These are phyloP conservation scores for Tricholoma bakamatsutake DNA, from an alignment of 768 basidiomycete species.

Conservation along the genomic window DNA sequence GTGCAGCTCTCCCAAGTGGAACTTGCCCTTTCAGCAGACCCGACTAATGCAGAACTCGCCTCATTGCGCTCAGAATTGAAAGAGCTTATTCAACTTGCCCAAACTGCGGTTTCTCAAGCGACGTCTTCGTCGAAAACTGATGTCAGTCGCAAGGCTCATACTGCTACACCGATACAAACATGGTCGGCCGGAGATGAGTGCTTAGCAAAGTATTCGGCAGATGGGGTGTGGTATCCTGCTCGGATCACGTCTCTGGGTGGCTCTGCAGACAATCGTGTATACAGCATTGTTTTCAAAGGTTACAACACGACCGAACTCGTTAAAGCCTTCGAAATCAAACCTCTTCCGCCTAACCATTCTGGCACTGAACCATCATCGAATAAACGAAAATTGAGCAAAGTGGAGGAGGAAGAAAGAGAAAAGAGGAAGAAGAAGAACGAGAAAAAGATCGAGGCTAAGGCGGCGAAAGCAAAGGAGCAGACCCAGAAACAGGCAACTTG, in stretches of 20 bases:
- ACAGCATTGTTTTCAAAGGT: constrained; percentile 86
- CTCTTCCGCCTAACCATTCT: constrained; percentile 55
- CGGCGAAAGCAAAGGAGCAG: constrained; percentile 87
- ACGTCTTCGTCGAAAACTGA: constrained; percentile 58
- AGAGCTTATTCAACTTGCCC: constrained; percentile 78
- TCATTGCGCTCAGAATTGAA: constrained; percentile 72
- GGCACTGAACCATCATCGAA: constrained; percentile 37
- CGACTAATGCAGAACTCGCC: constrained; percentile 64
- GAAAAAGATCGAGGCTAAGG: constrained; percentile 81
- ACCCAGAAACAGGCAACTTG: constrained; percentile 76
- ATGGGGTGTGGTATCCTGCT: constrained; percentile 85
- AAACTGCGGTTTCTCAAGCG: constrained; percentile 62
- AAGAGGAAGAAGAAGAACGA: constrained; percentile 93
- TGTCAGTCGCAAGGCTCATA: constrained; percentile 46
- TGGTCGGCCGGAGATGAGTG: constrained; percentile 84
- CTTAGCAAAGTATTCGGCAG: constrained; percentile 79
- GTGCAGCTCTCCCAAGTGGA: constrained; percentile 88
- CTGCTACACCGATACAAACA: constrained; percentile 43
- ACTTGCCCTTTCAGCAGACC: constrained; percentile 68
- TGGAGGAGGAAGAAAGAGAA: constrained; percentile 84
- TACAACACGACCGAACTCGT: constrained; percentile 90
- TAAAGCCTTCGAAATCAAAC: constrained; percentile 63
- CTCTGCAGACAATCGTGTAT: constrained; percentile 74
- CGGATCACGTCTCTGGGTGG: constrained; percentile 83
- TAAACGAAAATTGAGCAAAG: constrained; percentile 77